Base-by-base conservation (phyloP, 345 rosid genomes). In the Schrenkiella parvula region DNA sequence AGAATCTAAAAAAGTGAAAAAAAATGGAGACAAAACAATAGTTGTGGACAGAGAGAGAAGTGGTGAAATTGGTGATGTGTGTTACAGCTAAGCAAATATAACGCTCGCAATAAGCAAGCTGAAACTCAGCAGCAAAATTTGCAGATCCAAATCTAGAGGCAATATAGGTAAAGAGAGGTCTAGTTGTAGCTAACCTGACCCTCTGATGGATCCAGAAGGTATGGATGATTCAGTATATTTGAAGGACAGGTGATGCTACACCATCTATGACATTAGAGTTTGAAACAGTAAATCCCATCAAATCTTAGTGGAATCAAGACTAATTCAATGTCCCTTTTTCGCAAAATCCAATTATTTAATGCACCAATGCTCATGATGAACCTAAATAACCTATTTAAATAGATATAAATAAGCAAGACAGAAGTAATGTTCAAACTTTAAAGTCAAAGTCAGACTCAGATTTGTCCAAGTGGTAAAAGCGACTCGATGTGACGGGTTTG, bases 161-260 rank as follows among this genome's bases (percentile, higher is more conserved):
- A 47, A 58, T 50, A 32, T 34, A 55, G 73, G 61, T 62, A 66
- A 38, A 15, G 43, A 54, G 66, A 66, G 55, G 73, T 74, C 68
- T 74, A 55, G 19, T 50, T 35, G 7, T 66, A 73, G 78, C 59
- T 65, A 64, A 73, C 32, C 50, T 55, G 71, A 55, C 71, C 58
- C 18, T 55, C 71, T 64, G 72, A 66, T 66, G 61, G 60, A 50
- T 48, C 78, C 72, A 74, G 72, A 66, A 19, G 72, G 46, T 74
- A 66, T 74, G 68, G 63, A 29, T 51, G 73, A 59, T 60, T 74
- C 74, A 75, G 79, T 68, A 58, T 29, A 68, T 32, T 39, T 41
- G 68, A 74, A 74, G 73, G 78, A 74, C 78, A 68, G 73, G 68
- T 67, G 78, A 74, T 67, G 68, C 73, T 74, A 74, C 61, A 57